These are phyloP conservation scores for Cryptococcus floricola DNA, from an alignment of 1,284 basidiomycete genomes.

Conservation along the genomic window DNA sequence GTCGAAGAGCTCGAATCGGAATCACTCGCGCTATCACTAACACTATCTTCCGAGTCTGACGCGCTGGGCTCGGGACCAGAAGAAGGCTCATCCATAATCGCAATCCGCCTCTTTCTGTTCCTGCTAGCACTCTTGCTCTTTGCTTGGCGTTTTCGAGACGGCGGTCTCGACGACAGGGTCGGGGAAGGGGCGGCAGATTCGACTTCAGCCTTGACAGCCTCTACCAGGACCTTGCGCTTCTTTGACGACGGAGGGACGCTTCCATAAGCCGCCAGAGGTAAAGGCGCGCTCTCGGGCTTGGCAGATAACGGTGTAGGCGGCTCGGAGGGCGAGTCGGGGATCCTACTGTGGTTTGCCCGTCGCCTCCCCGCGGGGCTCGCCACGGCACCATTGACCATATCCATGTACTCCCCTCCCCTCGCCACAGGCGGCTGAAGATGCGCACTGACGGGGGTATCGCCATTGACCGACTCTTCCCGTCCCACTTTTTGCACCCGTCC, in stretches of 20 bases:
- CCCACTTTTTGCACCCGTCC: conserved; percentile 23
- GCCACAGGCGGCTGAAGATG: conserved; percentile 13
- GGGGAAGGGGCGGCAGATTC: neutral
- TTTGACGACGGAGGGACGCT: neutral
- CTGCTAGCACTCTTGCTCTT: neutral
- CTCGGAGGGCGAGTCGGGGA: conserved; percentile 20
- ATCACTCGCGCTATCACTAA: neutral
- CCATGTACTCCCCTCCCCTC: conserved; percentile 27
- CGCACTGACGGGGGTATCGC: neutral
- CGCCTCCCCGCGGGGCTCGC: conserved; percentile 13
- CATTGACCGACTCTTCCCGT: conserved; percentile 27
- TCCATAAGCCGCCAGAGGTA: neutral
- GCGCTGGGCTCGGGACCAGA: no score
- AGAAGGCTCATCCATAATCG: no score
- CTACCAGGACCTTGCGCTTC: neutral
- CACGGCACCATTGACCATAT: conserved; percentile 9
- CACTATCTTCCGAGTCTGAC: neutral
- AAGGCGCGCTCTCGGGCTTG: neutral
- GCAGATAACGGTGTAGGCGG: conserved; percentile 2
- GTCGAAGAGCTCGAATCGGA: conserved; percentile 48
- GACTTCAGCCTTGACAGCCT: neutral
- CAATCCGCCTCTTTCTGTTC: no score
- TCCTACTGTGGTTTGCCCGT: conserved; percentile 17
- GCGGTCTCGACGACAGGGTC: neutral
- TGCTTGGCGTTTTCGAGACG: neutral